Base-by-base conservation (phyloP, 78 protist species). In the Tieghemostelium lacteum region DNA sequence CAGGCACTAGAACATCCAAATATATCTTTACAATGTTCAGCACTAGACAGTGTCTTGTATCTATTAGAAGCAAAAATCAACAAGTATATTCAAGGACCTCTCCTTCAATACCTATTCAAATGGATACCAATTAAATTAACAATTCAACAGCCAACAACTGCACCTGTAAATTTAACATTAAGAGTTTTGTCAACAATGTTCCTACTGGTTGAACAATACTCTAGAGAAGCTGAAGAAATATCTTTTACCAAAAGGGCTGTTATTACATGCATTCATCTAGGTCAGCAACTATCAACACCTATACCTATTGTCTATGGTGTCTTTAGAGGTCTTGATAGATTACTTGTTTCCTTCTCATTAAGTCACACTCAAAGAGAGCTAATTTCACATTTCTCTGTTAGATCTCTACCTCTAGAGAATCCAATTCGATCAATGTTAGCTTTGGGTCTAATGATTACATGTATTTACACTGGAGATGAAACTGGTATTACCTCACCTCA, bases 401-500 rank as follows among this genome's bases (percentile, higher is more conserved):
- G 69, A 60, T 83, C 91, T 26, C 63, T 83, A 37, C 91, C 91
- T 4, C 63, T 55, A 7, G 91, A 83, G 24, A 83, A 69, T 33
- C 91, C 91, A 39, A 83, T 83, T 42, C 77, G 91, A n/a, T 83
- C 91, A 8, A 16, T 83, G 1, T 19, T 83, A 20, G 91, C 77
- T 4, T 52, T 83, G 33, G 91, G 75, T 28, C 20, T 83, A 33
- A 83, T 83, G 91, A 74, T 83, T 36, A 83, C 91, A 0, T 83
- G 91, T 28, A 83, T 83, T 16, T 83, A 83, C 49, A 83, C 91
- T 1, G 91, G 91, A 12, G 91, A 83, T 40, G 91, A 83, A 58
- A 83, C 91, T 24, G 78, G 91, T 31, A 54, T 64, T 8, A 64
- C 66, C 3, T 40, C 91, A 33, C 39, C 63, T 10, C 31, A 54